These are phyloP conservation scores for Heracleum sosnowskyi DNA, from an alignment of 129 eudicot species.

Conservation along the genomic window DNA sequence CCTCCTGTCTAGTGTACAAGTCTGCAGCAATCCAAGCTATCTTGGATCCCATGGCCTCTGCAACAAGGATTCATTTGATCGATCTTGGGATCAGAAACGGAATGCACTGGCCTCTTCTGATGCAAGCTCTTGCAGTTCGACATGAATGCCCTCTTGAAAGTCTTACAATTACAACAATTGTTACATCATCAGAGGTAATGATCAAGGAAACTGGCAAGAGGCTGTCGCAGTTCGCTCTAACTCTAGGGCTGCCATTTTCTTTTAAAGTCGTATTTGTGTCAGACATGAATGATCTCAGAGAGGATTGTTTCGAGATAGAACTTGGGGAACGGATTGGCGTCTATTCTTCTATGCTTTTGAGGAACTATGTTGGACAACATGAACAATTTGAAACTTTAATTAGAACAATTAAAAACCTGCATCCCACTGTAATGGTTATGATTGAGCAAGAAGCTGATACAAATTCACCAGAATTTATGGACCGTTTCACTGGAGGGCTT, in stretches of 20 bases:
- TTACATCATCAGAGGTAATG: background rate
- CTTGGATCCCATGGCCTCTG: constrained; percentile 2
- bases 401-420: background rate
- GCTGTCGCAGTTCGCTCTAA: constrained; percentile 28
- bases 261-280: constrained; percentile 24
- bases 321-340: constrained; percentile 9
- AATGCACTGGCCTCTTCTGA: constrained; percentile 13
- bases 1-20: background rate
- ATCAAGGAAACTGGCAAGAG: constrained; percentile 24
- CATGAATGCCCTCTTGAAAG: background rate
- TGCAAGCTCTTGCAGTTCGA: constrained; percentile 24
- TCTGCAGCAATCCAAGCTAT: constrained; percentile 16
- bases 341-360: background rate
- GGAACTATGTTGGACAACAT: background rate
- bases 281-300: constrained; percentile 27
- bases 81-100: constrained; percentile 23
- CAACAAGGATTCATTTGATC: constrained; percentile 18
- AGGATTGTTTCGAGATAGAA: constrained; percentile 28
- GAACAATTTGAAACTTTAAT: background rate
- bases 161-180: constrained; percentile 22
- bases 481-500: constrained; percentile 21
- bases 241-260: constrained; percentile 26
- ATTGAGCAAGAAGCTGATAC: background rate
- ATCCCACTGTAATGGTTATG: constrained; percentile 6
- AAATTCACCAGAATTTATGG: constrained; percentile 6